Evolutionary conservation across 2,329 filamentous ascomycete genomes (phyloP).

Genomic region (Colletotrichum eleusines): DNA sequence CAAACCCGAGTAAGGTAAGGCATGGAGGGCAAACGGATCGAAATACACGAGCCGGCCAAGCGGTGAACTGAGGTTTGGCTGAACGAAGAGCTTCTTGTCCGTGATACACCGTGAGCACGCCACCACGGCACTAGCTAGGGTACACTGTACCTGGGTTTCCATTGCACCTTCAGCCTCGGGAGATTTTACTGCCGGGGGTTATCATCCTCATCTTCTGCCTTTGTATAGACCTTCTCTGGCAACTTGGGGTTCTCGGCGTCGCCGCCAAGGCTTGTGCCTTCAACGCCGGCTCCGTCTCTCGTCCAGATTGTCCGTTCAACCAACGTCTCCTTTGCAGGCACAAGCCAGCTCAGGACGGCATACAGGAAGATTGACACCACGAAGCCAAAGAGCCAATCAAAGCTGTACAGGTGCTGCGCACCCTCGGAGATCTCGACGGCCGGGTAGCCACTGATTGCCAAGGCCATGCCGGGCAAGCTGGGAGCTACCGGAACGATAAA

Average conservation of each 20-base stretch:
- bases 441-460: conserved; percentile 52
- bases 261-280: conserved; percentile 16
- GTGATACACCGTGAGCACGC: background rate
- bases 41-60: too few species aligned
- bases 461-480: conserved; percentile 66
- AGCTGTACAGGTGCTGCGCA: conserved; percentile 38
- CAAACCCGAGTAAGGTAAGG: background rate
- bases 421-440: conserved; percentile 34
- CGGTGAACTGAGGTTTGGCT: background rate
- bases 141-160: too few species aligned
- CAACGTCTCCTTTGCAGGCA: conserved; percentile 39
- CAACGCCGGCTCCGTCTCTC: conserved; percentile 15
- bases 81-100: background rate
- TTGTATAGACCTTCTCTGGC: conserved; percentile 23
- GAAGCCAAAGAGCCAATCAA: conserved; percentile 43
- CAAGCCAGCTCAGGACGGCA: conserved; percentile 31
- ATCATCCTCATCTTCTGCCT: background rate
- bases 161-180: background rate
- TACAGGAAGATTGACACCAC: conserved; percentile 34
- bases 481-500: conserved; percentile 69
- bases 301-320: conserved; percentile 34
- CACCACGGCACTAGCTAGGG: background rate
- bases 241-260: conserved; percentile 33
- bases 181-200: background rate
- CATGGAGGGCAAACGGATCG: background rate